Conservation (phyloP, 169 alveolate species). For the Plasmodium billcollinsi region DNA sequence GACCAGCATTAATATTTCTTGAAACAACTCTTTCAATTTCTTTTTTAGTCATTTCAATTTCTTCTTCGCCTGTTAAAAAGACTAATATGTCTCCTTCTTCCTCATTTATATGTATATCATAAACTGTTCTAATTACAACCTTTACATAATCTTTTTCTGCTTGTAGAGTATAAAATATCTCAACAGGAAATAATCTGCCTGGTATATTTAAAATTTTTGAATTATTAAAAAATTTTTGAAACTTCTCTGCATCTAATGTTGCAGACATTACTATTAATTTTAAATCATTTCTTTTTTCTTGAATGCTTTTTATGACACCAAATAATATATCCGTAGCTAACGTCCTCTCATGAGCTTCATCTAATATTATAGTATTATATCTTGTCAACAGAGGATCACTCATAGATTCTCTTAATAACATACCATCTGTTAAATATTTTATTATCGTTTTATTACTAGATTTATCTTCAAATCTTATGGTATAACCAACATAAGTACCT, state of each 20-base stretch:
- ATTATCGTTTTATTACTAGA: constrained; percentile 90
- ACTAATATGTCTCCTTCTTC: constrained; percentile 95
- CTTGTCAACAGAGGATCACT: constrained; percentile 91
- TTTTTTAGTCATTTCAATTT: constrained; percentile 86
- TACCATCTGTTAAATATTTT: constrained; percentile 98
- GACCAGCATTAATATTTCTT: constrained; percentile 62
- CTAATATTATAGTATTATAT: constrained; percentile 95
- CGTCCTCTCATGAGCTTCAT: constrained; percentile 99
- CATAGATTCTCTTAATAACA: constrained; percentile 98
- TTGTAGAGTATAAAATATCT: constrained; percentile 94
- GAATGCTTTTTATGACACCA: constrained; percentile 96
- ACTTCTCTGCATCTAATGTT: constrained; percentile 97
- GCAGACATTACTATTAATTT: constrained; percentile 98
- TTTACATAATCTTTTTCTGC: constrained; percentile 96
- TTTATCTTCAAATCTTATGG: constrained; percentile 98
- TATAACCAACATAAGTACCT: constrained; percentile 98
- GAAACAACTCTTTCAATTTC: constrained; percentile 76
- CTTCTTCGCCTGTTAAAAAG: constrained; percentile 97
- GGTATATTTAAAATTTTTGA: constrained; percentile 97
- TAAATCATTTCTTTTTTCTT: constrained; percentile 90
- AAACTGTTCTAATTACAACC: constrained; percentile 93
- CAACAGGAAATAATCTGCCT: constrained; percentile 99
- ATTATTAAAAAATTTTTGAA: constrained; percentile 94
- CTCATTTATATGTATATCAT: constrained; percentile 94
- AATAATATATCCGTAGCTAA: constrained; percentile 97